These are phyloP conservation scores for Debaryomyces tyrocola DNA, from an alignment of 805 yeast species.

Conservation along the genomic window DNA sequence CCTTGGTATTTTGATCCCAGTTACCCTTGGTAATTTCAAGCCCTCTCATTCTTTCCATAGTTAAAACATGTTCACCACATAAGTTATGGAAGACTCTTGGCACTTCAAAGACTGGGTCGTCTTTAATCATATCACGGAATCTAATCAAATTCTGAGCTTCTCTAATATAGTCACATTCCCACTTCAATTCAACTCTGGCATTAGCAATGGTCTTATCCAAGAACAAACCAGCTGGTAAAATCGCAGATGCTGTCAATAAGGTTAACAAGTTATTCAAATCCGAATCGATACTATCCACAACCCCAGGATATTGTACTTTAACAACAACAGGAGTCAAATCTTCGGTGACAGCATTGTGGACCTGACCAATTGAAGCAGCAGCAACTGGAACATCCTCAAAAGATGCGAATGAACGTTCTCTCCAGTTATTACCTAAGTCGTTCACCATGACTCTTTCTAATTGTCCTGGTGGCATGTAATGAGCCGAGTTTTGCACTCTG, in stretches of 20 bases:
- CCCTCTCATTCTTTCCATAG: conserved; percentile 89
- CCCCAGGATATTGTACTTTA: conserved; percentile 97
- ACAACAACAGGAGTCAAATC: conserved; percentile 80
- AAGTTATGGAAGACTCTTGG: conserved; percentile 78
- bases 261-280: conserved; percentile 84
- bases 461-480: conserved; percentile 94
- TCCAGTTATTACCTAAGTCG: conserved; percentile 83
- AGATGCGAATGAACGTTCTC: conserved; percentile 56
- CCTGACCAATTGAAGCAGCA: conserved; percentile 96
- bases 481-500: conserved; percentile 90
- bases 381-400: conserved; percentile 92
- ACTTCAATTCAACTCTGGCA: conserved; percentile 88
- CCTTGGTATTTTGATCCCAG: conserved; percentile 68
- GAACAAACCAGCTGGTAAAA: conserved; percentile 89
- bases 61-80: conserved; percentile 79
- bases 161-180: conserved; percentile 96
- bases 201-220: conserved; percentile 89
- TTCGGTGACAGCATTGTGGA: conserved; percentile 75
- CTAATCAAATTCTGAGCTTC: conserved; percentile 78
- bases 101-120: conserved; percentile 67
- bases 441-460: conserved; percentile 68
- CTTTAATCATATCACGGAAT: conserved; percentile 57
- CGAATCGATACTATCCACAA: conserved; percentile 87
- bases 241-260: conserved; percentile 79
- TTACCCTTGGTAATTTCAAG: conserved; percentile 74